A percentile compares a stretch with the other conserved stretches of the same genome.
phyloP scores from a whole-genome alignment of 176 grass and related monocot species.

The Musa schizocarpa region DNA sequence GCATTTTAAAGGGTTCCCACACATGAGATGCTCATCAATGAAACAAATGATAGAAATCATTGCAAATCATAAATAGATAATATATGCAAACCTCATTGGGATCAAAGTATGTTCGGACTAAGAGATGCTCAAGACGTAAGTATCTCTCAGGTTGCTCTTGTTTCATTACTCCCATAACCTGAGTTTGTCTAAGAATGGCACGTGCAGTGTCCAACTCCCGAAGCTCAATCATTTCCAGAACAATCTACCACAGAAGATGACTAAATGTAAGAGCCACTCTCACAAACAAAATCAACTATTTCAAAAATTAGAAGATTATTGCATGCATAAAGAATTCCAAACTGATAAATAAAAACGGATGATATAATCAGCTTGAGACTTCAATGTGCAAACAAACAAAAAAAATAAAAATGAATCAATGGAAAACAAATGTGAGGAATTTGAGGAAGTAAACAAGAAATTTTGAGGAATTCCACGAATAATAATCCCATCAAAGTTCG shows the following conservation, averaged over 20 bases:
- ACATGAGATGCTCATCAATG: neutral
- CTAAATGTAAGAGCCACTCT: neutral
- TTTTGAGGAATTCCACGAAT: no score
- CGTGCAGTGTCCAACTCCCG: constrained; percentile 83
- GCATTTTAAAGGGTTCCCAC: neutral
- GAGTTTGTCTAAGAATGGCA: constrained; percentile 88
- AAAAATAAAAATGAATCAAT: no score
- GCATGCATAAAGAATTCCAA: neutral
- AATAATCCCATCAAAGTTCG: neutral
- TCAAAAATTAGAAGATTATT: neutral
- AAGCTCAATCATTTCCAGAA: constrained; percentile 94
- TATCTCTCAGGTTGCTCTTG: constrained; percentile 97
- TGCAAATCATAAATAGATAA: neutral
- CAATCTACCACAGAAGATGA: constrained; percentile 45
- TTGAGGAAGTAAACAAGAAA: neutral
- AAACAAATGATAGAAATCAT: neutral
- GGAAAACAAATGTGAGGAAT: no score
- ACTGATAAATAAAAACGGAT: neutral
- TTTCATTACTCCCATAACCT: constrained; percentile 98
- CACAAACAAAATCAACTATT: neutral
- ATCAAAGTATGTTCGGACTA: constrained; percentile 90
- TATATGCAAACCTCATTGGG: constrained; percentile 55
- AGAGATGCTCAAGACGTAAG: constrained; percentile 85
- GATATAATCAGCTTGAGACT: neutral
- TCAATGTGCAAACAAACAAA: neutral